Evolutionary conservation across 108 stramenopile genomes (phyloP), one percentile per base, ranked within the genome.

Genomic region (Discostella pseudostelligera): DNA sequence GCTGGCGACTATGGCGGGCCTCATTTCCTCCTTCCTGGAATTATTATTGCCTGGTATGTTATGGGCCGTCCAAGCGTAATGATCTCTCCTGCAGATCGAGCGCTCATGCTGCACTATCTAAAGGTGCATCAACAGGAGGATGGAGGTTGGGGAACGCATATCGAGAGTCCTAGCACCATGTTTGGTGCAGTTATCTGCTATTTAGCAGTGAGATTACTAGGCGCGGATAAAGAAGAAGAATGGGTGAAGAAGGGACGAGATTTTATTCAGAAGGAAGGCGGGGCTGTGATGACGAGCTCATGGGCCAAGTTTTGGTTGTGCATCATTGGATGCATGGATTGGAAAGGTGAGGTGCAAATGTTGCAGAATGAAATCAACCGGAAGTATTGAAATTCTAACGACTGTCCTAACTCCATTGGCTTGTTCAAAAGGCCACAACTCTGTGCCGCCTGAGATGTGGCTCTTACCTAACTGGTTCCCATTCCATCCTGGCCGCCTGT

Each of bases 261-360:
- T 4, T 97, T 96, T 76, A 82, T 99, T 43, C 64, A 83, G 22
- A 59, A 81, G 12, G 76, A 96, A 48, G 99, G 99, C 42, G 96
- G 97, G 11, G 99, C 97, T 8, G 39, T 90, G 12, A 89, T 88
- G 66, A 92, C 96, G 19, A 84, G 96, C 35, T 87, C 88, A 26
- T 99, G 99, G 99, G 95, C 93, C 60, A 99, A 99, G 78, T 96
- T 99, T 72, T 97, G 96, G 82, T 74, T 99, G 21, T 97, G 96
- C 78, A 46, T 96, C 51, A 62, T 98, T n/a, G 99, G 99, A 14
- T 83, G 88, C 35, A 96, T 95, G 90, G 91, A 96, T 42, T 98
- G 97, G 96, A 82, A 82, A 57, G 88, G 70, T 71, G 36, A 16
- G 56, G 3, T 12, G n/a, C n/a, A n/a, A n/a, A n/a, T n/a, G n/a